Base-by-base conservation (phyloP, 2,329 filamentous ascomycete genomes). In the Sphaerostilbella broomeana region DNA sequence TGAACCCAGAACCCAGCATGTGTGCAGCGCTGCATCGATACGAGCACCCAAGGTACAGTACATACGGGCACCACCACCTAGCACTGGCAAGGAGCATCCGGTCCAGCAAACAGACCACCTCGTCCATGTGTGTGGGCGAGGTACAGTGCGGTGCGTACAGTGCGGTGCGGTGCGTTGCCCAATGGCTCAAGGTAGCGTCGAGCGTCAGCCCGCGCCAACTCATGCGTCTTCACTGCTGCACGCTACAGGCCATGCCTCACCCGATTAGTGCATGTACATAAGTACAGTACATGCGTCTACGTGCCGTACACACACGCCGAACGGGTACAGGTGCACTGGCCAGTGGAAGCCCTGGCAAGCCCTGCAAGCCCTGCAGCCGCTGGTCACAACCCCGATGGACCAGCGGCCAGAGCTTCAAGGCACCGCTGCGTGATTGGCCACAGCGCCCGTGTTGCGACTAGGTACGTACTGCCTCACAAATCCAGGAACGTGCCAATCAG, bases 311-410 rank as follows among this genome's bases (percentile, higher is more conserved):
- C 31, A 15, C 31, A 19, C 20, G 19, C 31, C 31, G 16, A 13
- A 12, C 31, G 15, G 17, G 31, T 19, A 19, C 31, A 13, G 13
- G 17, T 33, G 22, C 22, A 9, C 8, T 12, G 8, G 22, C 22
- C 6, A 6, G 22, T 24, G 12, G 12, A 24, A 24, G 22, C 22
- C 8, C 22, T 25, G 22, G 22, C 22, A 8, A 25, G 22, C 22
- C 8, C 34, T 21, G 21, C 35, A 26, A 35, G 40, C 41, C 41
- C 41, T 43, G 41, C 36, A 43, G 29, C 37, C 41, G 41, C 36
- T n/a, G 41, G 36, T 40, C 37, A 12, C 38, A 40, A 29, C 37
- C 30, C 38, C 38, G 27, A 40, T 35, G 32, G 26, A 31, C 40
- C 39, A 26, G 26, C 26, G 38, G 32, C 27, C 32, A 41, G 38